phyloP scores from a whole-genome alignment of 2,329 filamentous ascomycete species.

The Phoma herbarum region DNA sequence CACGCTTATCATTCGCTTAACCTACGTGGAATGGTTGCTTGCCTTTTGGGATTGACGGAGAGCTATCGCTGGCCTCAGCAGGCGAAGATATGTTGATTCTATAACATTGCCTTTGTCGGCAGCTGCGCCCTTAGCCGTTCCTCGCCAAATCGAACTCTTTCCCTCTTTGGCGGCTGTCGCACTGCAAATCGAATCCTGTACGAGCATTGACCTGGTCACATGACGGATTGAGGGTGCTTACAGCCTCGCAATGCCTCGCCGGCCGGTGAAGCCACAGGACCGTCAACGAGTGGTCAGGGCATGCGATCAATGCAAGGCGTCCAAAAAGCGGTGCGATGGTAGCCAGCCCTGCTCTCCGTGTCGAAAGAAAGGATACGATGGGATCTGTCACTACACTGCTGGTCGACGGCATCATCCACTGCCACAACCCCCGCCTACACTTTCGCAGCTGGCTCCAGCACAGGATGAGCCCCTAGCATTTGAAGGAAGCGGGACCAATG shows the following conservation, averaged over 20 bases:
- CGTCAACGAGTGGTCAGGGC: conserved; percentile 33
- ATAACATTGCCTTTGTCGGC: conserved; percentile 5
- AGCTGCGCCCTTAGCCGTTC: conserved; percentile 18
- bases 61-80: conserved; percentile 8
- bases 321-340: conserved; percentile 35
- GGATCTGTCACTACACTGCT: conserved; percentile 25
- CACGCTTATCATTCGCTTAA: conserved; percentile 14
- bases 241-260: conserved; percentile 29
- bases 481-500: conserved; percentile 7
- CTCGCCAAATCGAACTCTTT: conserved; percentile 9
- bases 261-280: conserved; percentile 32
- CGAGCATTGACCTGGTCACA: conserved; percentile 10
- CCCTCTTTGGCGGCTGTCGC: conserved; percentile 16
- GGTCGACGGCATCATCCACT: conserved; percentile 22
- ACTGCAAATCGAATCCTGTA: conserved; percentile 1
- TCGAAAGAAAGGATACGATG: conserved; percentile 25
- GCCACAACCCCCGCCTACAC: conserved; percentile 9
- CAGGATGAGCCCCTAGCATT: background rate
- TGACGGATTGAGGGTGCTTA: conserved; percentile 11
- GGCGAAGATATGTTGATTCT: conserved; percentile 8
- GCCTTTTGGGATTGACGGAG: background rate
- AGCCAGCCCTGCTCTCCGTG: conserved; percentile 30
- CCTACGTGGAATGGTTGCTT: background rate
- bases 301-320: conserved; percentile 32
- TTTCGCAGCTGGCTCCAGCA: conserved; percentile 6